These are phyloP conservation scores for Nicotiana obtusifolia DNA, from an alignment of 257 asterid genomes.

Conservation along the genomic window DNA sequence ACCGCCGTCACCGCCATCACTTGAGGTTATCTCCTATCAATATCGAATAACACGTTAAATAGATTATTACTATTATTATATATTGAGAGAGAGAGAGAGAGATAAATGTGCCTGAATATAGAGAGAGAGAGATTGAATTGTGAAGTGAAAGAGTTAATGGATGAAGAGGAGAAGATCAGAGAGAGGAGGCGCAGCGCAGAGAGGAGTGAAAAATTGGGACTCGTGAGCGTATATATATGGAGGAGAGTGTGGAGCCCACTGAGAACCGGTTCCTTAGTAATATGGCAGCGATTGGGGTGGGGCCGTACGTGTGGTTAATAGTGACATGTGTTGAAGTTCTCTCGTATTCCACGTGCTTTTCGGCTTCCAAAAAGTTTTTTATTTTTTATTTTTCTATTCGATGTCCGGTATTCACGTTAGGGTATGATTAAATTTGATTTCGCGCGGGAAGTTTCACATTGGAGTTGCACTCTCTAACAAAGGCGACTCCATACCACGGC, in stretches of 20 bases:
- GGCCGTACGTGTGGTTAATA: background rate
- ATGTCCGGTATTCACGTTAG: too few relatives aligned
- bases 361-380: too few relatives aligned
- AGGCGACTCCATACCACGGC: too few relatives aligned
- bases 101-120: background rate
- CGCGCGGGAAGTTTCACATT: too few relatives aligned
- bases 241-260: background rate
- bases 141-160: background rate
- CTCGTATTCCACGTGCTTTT: background rate
- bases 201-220: background rate
- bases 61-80: too few relatives aligned
- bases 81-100: background rate
- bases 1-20: conserved; percentile 43
- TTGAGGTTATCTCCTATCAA: background rate
- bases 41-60: background rate
- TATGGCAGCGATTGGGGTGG: background rate
- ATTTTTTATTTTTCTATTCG: too few relatives aligned
- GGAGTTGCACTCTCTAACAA: too few relatives aligned
- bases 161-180: background rate
- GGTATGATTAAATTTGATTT: too few relatives aligned
- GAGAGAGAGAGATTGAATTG: background rate
- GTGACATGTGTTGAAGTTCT: background rate
- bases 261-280: background rate
- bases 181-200: background rate
- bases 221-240: background rate